Base-by-base conservation (phyloP, 352 stramenopile species). In the Pythium aphanidermatum region DNA sequence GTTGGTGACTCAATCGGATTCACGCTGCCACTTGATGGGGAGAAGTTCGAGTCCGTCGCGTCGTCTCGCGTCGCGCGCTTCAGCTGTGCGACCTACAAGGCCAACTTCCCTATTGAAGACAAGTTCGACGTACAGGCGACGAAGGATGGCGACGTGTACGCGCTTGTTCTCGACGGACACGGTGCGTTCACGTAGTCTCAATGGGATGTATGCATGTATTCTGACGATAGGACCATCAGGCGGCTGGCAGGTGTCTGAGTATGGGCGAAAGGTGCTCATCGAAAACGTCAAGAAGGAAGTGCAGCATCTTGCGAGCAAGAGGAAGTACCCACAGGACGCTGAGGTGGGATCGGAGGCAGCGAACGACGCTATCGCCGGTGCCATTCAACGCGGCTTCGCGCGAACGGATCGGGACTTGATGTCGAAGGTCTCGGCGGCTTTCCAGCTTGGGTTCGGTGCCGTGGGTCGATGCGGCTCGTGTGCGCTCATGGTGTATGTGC, bases 191-290 rank as follows among this genome's bases (percentile, higher is more conserved):
- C 23, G 20, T 30, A n/a, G n/a, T n/a, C n/a, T n/a, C n/a, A n/a
- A n/a, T n/a, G n/a, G n/a, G n/a, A n/a, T n/a, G n/a, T n/a, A n/a
- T n/a, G n/a, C n/a, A n/a, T n/a, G n/a, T n/a, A n/a, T n/a, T n/a
- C 10, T 3, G 25, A 16, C 20, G 1, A 29, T 50, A n/a, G n/a
- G n/a, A n/a, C n/a, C n/a, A n/a, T n/a, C n/a, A 91, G 79, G 79
- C 17, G 91, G 91, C 11, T 97, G 91, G 91, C 91, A 97, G 33
- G 88, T 95, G 19, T 87, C 87, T 1, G 90, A 97, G 53, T 97
- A 92, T 37, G 78, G 76, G 10, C 65, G 70, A 25, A 80, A 82
- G 55, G 72, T 72, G 38, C 53, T 96, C 30, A 80, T 92, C 41
- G 67, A 65, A 28, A 91, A 95, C 52, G 73, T 96, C 14, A 62